Evolutionary conservation across 2,329 filamentous ascomycete species (phyloP).

Genomic region (Exophiala sideris): DNA sequence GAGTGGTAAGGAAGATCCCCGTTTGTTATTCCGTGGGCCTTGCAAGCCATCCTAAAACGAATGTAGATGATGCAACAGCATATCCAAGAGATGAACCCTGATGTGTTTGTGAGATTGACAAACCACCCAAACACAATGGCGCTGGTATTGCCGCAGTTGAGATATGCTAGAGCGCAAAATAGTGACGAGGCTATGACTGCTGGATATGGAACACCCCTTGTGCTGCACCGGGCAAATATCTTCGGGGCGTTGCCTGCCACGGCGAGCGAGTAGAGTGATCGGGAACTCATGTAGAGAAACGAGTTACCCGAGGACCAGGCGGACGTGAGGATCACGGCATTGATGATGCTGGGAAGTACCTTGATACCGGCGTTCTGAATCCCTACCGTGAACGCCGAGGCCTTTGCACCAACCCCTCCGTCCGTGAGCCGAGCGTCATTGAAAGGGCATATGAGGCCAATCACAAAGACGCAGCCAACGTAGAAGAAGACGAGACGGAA

Average conservation of each 20-base stretch:
- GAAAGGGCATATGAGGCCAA: conserved; percentile 66
- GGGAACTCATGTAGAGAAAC: conserved; percentile 54
- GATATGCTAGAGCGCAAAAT: conserved; percentile 39
- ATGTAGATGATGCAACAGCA: conserved; percentile 60
- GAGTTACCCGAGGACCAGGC: conserved; percentile 69
- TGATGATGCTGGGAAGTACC: conserved; percentile 70
- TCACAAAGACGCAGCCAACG: conserved; percentile 66
- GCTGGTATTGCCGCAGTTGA: too few relatives aligned
- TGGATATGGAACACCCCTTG: conserved; percentile 50
- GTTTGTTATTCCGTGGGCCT: conserved; percentile 42
- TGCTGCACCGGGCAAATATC: conserved; percentile 58
- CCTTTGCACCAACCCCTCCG: conserved; percentile 60
- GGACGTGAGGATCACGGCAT: conserved; percentile 69
- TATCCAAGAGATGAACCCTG: conserved; percentile 58
- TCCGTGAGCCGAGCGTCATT: conserved; percentile 58
- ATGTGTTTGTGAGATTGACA: conserved; percentile 63
- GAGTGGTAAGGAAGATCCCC: conserved; percentile 22
- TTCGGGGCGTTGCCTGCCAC: conserved; percentile 51
- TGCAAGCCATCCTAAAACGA: conserved; percentile 53
- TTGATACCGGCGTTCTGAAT: conserved; percentile 57
- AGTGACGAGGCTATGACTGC: neutral
- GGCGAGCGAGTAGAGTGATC: conserved; percentile 47
- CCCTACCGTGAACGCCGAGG: conserved; percentile 70
- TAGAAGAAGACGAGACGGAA: conserved; percentile 73
- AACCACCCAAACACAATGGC: conserved; percentile 61